Conservation (phyloP, 2,329 filamentous ascomycete species). For the Gremmenia infestans region DNA sequence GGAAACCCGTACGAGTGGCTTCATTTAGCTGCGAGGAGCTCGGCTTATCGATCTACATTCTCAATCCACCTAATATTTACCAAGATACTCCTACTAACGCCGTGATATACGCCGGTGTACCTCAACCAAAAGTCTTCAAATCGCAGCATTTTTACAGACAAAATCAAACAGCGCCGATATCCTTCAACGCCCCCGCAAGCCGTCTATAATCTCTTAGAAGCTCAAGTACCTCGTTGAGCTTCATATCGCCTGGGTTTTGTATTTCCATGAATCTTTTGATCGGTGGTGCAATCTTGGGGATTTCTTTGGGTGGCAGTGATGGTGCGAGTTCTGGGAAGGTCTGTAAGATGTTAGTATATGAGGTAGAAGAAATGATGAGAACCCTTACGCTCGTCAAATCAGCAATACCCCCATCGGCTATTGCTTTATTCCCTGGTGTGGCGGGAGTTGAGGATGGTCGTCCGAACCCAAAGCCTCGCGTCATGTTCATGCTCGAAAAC, state of each 20-base stretch:
- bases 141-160: not conserved
- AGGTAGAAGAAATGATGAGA: not conserved
- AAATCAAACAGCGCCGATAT: constrained; percentile 50
- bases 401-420: constrained; percentile 44
- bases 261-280: constrained; percentile 70
- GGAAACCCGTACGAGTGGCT: no score
- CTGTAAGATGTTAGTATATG: constrained; percentile 33
- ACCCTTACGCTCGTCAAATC: constrained; percentile 51
- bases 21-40: no score
- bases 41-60: no score
- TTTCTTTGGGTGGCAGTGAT: constrained; percentile 49
- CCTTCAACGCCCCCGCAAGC: constrained; percentile 59
- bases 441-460: constrained; percentile 40
- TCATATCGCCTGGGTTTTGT: constrained; percentile 64
- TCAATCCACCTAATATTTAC: not conserved
- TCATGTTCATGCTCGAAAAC: constrained; percentile 67
- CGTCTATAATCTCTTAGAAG: constrained; percentile 71
- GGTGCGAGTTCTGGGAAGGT: constrained; percentile 57
- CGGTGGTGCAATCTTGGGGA: constrained; percentile 56
- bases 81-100: not conserved
- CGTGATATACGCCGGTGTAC: not conserved
- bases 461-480: constrained; percentile 63
- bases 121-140: no score
- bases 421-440: constrained; percentile 36
- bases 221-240: constrained; percentile 66